Conservation (phyloP, 2,329 filamentous ascomycete genomes). For the Emydomyces testavorans region DNA sequence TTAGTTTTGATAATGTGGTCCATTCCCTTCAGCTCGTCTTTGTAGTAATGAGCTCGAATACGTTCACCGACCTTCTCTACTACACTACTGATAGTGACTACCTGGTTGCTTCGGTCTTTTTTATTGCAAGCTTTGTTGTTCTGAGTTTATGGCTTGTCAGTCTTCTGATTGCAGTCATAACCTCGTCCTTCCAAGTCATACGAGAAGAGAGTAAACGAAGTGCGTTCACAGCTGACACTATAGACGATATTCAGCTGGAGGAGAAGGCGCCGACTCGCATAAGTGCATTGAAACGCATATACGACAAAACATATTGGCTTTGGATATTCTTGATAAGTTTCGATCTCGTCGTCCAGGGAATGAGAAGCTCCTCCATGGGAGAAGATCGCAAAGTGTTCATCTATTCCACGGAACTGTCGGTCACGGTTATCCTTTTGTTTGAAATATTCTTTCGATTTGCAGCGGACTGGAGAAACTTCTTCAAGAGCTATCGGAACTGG, state of each 20-base stretch:
- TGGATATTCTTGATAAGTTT: slow-evolving; percentile 75
- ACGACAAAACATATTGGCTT: slow-evolving; percentile 59
- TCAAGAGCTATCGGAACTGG: slow-evolving; percentile 60
- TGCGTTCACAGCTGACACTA: slow-evolving; percentile 72
- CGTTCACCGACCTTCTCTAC: slow-evolving; percentile 90
- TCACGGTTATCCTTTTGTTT: slow-evolving; percentile 65
- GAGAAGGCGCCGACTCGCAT: slow-evolving; percentile 23
- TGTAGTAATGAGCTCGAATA: slow-evolving; percentile 97
- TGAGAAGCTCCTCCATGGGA: slow-evolving; percentile 67
- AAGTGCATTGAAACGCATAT: slow-evolving; percentile 54
- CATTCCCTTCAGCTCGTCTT: slow-evolving; percentile 91
- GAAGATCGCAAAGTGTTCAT: slow-evolving; percentile 52
- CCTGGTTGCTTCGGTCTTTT: slow-evolving; percentile 68
- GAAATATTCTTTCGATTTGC: slow-evolving; percentile 73
- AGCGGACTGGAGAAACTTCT: slow-evolving; percentile 71
- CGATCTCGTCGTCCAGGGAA: slow-evolving; percentile 66
- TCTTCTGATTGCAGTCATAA: slow-evolving; percentile 89
- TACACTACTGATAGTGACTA: slow-evolving; percentile 88
- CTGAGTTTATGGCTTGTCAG: slow-evolving; percentile 96
- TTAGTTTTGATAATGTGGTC: slow-evolving; percentile 90
- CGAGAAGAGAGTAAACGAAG: slow-evolving; percentile 89
- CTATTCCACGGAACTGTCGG: slow-evolving; percentile 56
- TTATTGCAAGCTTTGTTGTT: slow-evolving; percentile 64
- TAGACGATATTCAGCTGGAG: slow-evolving; percentile 38
- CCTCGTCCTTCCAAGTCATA: slow-evolving; percentile 95